Conservation (phyloP, 2,329 filamentous ascomycete genomes). For the Rhinocladiella similis region DNA sequence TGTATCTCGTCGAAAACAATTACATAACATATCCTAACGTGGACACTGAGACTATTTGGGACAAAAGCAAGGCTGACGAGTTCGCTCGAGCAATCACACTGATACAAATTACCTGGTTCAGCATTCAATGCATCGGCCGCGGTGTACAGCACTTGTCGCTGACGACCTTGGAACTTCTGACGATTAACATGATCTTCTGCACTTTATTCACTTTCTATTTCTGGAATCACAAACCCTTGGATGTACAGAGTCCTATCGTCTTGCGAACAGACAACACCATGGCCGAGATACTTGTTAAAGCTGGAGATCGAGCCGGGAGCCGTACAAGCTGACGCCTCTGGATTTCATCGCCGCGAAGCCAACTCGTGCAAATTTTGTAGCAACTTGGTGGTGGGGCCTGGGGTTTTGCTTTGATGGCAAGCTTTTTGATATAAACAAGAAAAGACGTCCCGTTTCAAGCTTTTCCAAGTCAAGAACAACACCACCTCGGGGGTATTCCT, state of each 20-base stretch:
- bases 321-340: too few relatives aligned
- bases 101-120: constrained; percentile 25
- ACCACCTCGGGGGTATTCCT: too few relatives aligned
- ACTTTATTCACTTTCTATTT: constrained; percentile 31
- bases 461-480: background rate
- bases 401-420: constrained; percentile 5
- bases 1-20: constrained; percentile 30
- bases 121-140: constrained; percentile 23
- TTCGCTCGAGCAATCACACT: constrained; percentile 16
- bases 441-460: background rate
- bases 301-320: too few relatives aligned
- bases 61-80: constrained; percentile 30
- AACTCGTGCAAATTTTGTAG: background rate
- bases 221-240: constrained; percentile 35
- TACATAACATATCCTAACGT: constrained; percentile 27
- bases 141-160: constrained; percentile 27
- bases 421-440: constrained; percentile 4
- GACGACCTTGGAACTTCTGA: constrained; percentile 33
- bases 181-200: constrained; percentile 32
- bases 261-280: constrained; percentile 10
- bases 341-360: too few relatives aligned
- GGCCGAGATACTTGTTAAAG: too few relatives aligned
- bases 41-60: constrained; percentile 20
- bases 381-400: constrained; percentile 5
- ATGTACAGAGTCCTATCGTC: constrained; percentile 27